A percentile compares a stretch with the other conserved stretches of the same genome.
Evolutionary conservation across 202 grass and related monocot genomes (phyloP).

Genomic region (Alloteropsis angusta): DNA sequence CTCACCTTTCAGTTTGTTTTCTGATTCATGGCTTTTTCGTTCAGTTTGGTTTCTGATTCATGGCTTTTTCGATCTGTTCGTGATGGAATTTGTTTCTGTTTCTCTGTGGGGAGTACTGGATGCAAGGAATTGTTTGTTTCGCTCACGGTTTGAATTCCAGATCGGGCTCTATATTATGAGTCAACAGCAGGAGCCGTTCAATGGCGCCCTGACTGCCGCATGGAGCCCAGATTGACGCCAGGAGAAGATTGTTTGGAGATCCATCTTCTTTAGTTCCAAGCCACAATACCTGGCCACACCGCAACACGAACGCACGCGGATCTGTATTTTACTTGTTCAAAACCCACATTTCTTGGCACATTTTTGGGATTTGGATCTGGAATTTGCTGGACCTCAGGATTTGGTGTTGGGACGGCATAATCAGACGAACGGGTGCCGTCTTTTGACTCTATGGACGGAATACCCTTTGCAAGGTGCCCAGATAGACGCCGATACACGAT

Average conservation of each 20-base stretch:
- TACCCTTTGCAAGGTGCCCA: conserved; percentile 53
- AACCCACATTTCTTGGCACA: background rate
- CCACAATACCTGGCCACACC: conserved; percentile 47
- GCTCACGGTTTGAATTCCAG: background rate
- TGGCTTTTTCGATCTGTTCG: background rate
- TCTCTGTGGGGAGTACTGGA: background rate
- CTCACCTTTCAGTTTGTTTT: background rate
- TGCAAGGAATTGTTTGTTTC: background rate
- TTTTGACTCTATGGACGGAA: conserved; percentile 14
- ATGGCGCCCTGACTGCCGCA: conserved; percentile 43
- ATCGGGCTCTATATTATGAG: conserved; percentile 46
- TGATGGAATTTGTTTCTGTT: background rate
- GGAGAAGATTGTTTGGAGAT: conserved; percentile 71
- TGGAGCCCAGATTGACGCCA: conserved; percentile 47
- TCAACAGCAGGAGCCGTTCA: conserved; percentile 43
- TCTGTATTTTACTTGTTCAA: background rate
- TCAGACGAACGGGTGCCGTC: conserved; percentile 41
- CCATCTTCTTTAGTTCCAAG: conserved; percentile 53
- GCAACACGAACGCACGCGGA: no score
- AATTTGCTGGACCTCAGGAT: background rate
- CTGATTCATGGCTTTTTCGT: no score
- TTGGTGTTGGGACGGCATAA: conserved; percentile 1
- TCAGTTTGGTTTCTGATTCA: no score
- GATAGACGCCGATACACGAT: conserved; percentile 37
- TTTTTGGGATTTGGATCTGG: background rate